These are phyloP conservation scores for Yarrowia sp. DNA, from an alignment of 805 yeast species.

Conservation along the genomic window DNA sequence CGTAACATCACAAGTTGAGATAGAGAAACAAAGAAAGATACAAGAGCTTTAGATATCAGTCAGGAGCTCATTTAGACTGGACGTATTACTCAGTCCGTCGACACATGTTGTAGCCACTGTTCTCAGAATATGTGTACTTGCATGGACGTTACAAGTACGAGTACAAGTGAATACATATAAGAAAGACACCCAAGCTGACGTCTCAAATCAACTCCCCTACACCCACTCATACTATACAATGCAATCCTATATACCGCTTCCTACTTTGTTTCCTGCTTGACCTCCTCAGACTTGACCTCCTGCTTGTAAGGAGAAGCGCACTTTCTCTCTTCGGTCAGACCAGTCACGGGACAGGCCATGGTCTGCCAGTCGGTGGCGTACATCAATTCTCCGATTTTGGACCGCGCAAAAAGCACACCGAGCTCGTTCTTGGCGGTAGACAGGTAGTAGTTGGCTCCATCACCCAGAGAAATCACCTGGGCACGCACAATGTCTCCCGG, in stretches of 20 bases:
- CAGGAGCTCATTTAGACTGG: too few species aligned
- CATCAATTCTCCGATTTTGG: constrained; percentile 75
- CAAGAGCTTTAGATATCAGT: too few species aligned
- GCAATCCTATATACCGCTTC: constrained; percentile 13
- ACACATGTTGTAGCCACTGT: too few species aligned
- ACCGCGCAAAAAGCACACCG: constrained; percentile 89
- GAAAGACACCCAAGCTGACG: too few species aligned
- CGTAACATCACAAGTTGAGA: too few species aligned
- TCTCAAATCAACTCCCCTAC: too few species aligned
- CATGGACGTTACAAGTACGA: too few species aligned
- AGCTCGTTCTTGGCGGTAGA: constrained; percentile 89
- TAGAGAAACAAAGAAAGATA: too few species aligned
- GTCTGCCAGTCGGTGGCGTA: constrained; percentile 95
- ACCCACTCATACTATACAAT: background rate
- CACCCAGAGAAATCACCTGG: constrained; percentile 81
- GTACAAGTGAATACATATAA: too few species aligned
- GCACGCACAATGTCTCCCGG: constrained; percentile 96
- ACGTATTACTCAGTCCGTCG: too few species aligned
- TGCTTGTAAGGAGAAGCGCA: constrained; percentile 80
- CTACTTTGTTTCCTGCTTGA: constrained; percentile 1
- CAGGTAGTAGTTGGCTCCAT: constrained; percentile 88
- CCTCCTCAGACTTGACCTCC: constrained; percentile 2
- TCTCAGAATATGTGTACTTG: too few species aligned
- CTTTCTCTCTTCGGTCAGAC: constrained; percentile 78
- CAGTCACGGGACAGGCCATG: constrained; percentile 81